Conservation (phyloP, 164 flowering plant genomes). For the Saururus chinensis region DNA sequence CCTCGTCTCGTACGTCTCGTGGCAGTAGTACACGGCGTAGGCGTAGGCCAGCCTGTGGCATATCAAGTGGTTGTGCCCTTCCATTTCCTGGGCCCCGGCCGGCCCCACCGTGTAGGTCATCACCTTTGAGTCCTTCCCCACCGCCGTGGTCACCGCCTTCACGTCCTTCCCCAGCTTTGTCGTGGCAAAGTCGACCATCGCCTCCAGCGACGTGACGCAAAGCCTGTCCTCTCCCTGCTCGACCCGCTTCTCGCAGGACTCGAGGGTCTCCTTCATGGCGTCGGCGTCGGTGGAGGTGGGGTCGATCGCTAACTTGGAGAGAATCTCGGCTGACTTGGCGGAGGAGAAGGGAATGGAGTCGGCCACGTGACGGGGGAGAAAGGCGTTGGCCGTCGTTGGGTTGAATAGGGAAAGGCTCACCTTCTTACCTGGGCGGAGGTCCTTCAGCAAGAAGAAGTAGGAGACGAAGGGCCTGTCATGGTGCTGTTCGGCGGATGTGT, state of each 20-base stretch:
- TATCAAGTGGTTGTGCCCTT: constrained; percentile 7
- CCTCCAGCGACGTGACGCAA: constrained; percentile 29
- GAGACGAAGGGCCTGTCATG: constrained; percentile 16
- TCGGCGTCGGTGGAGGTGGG: constrained; percentile 27
- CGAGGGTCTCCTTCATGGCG: constrained; percentile 15
- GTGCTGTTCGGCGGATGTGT: constrained; percentile 21
- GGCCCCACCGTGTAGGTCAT: constrained; percentile 8
- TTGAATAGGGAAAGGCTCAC: constrained; percentile 17
- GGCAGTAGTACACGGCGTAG: constrained; percentile 27
- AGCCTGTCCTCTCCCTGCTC: constrained; percentile 14
- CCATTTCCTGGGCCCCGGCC: constrained; percentile 7
- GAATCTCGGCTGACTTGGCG: constrained; percentile 17
- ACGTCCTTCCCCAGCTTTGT: constrained; percentile 16
- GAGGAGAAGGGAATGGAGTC: constrained; percentile 39
- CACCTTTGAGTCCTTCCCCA: neutral
- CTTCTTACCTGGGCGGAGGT: constrained; percentile 8
- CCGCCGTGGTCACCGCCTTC: constrained; percentile 11
- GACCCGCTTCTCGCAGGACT: constrained; percentile 19
- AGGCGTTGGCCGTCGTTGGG: constrained; percentile 12
- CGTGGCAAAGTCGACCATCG: constrained; percentile 23
- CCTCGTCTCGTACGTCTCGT: constrained; percentile 11
- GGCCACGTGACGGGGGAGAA: constrained; percentile 32
- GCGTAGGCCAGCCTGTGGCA: constrained; percentile 20
- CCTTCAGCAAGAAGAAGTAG: constrained; percentile 23
- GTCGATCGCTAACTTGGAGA: constrained; percentile 17